phyloP scores from a whole-genome alignment of 2,329 filamentous ascomycete genomes.

The Aaosphaeria pasadenensis region DNA sequence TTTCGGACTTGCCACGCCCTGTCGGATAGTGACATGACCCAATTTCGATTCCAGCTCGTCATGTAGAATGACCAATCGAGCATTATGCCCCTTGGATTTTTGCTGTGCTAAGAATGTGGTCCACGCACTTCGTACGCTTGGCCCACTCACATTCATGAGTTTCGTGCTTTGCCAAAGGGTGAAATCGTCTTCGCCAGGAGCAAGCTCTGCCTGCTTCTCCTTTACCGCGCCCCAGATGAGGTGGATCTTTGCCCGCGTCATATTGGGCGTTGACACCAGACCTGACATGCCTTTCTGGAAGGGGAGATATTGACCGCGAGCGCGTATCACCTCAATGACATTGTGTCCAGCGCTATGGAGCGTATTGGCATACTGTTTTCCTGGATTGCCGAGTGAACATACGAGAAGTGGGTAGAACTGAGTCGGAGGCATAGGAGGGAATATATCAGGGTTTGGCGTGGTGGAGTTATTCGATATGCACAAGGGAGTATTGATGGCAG shows the following conservation, averaged over 20 bases:
- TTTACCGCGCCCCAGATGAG: constrained; percentile 36
- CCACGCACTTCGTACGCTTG: constrained; percentile 66
- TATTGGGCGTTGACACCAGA: constrained; percentile 23
- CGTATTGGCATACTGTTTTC: constrained; percentile 65
- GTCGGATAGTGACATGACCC: constrained; percentile 64
- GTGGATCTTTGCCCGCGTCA: constrained; percentile 38
- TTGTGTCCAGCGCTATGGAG: constrained; percentile 87
- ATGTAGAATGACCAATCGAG: constrained; percentile 73
- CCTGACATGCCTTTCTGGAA: constrained; percentile 29
- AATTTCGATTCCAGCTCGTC: constrained; percentile 78
- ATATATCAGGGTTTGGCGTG: too few species aligned
- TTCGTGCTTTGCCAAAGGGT: constrained; percentile 72
- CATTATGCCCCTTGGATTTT: constrained; percentile 18
- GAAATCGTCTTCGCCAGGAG: constrained; percentile 40
- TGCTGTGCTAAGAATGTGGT: constrained; percentile 43
- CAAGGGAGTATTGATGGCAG: too few species aligned
- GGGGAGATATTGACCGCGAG: constrained; percentile 19
- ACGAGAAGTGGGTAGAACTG: constrained; percentile 61
- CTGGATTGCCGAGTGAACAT: constrained; percentile 82
- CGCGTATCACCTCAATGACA: constrained; percentile 43
- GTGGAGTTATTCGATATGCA: too few species aligned
- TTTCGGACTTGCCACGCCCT: constrained; percentile 51
- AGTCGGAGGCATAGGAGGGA: constrained; percentile 1
- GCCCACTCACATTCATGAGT: constrained; percentile 82
- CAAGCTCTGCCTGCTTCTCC: background rate